Base-by-base conservation (phyloP, 2,329 filamentous ascomycete species). In the Verticillium nonalfalfae region DNA sequence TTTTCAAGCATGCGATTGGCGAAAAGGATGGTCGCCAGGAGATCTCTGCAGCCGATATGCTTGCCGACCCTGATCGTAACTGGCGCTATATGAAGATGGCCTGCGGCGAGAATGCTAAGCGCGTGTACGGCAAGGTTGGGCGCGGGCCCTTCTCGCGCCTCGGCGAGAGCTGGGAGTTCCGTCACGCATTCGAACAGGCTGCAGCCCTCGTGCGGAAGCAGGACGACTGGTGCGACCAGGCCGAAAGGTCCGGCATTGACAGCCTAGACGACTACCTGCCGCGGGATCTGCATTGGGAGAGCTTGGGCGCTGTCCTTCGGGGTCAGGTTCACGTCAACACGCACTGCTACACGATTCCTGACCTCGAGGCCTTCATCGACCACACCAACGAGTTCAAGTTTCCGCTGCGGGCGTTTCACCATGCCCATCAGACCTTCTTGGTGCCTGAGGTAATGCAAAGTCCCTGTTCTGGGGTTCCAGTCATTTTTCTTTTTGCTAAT, bases 31-130 rank as follows among this genome's bases (percentile, higher is more conserved):
- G 87, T 3, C 81, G 87, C 26, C 75, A 79, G 15, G 87, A 90
- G 70, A 81, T 87, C 54, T 88, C 86, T 59, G 85, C 83, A 2
- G 74, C 78, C 31, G 84, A 89, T 65, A 79, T 90, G 76, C 77
- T 90, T 10, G 87, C 88, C 1, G 85, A 89, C 59, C 87, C 87
- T 0, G 86, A 88, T 52, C 78, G 79, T 26, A 83, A 77, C 63
- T 88, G 86, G 83, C 80, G 88, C 21, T 90, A 89, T 71, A 88
- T 91, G 80, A 90, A 91, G 75, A 90, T 90, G 87, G 88, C 88
- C 0, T 90, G 87, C 65, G 88, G 88, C 39, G 88, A 90, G 73
- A 90, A 90, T 67, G 77, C 87, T 1, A 89, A 89, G 74, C 75
- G 79, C 1, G 75, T 85, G 0, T 88, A 89, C 63, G 86, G 86